These are phyloP conservation scores for Pseudogymnoascus sp. DNA, from an alignment of 2,329 filamentous ascomycete genomes.

Conservation along the genomic window DNA sequence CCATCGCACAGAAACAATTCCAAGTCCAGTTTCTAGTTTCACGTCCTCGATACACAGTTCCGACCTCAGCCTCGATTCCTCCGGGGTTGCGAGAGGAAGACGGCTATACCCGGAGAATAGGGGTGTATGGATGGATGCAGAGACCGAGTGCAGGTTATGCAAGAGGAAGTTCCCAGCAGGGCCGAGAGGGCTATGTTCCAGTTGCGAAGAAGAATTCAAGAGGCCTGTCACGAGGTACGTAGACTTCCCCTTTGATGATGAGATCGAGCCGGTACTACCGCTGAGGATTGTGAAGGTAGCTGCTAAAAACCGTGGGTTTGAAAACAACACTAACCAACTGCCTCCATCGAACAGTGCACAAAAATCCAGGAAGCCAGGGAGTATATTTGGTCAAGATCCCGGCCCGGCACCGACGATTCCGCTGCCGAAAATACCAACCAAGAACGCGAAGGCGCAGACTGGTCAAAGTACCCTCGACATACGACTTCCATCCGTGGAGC, in stretches of 20 bases:
- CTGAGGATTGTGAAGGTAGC: background rate
- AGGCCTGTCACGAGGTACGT: background rate
- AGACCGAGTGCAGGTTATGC: background rate
- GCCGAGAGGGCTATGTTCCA: background rate
- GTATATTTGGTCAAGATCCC: background rate
- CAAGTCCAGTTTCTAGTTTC: background rate
- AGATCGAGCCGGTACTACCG: background rate
- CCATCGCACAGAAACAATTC: background rate
- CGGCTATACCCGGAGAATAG: background rate
- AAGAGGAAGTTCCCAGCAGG: background rate
- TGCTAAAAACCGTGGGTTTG: background rate
- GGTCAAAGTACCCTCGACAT: no score
- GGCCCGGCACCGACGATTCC: background rate
- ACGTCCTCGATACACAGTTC: background rate
- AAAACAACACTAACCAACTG: background rate
- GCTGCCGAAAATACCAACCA: background rate
- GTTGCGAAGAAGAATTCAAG: background rate
- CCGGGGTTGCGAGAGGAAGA: background rate
- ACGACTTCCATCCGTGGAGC: background rate
- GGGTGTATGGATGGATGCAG: background rate
- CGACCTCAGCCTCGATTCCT: background rate
- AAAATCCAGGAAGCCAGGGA: background rate
- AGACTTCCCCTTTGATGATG: background rate
- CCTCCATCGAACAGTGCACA: background rate
- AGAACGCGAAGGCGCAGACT: background rate